Conservation (phyloP, 2,329 filamentous ascomycete genomes). For the Lecanicillium sp. region DNA sequence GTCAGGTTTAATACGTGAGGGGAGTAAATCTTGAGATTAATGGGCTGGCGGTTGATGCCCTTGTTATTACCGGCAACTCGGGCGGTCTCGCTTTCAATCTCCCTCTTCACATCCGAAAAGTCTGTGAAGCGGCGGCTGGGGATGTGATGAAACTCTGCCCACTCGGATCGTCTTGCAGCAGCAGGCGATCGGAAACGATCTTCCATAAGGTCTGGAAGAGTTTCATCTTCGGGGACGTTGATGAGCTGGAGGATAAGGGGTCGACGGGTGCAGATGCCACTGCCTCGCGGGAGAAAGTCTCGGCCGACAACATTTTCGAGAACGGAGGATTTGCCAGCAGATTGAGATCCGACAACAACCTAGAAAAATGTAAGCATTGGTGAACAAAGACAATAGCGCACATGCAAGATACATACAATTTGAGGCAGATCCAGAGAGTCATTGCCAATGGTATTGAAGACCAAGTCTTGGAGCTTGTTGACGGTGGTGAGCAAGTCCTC, state of each 20-base stretch:
- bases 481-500: constrained; percentile 92
- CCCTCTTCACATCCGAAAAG: constrained; percentile 86
- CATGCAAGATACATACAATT: constrained; percentile 60
- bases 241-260: constrained; percentile 96
- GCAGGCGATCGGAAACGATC: constrained; percentile 71
- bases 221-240: constrained; percentile 77
- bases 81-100: constrained; percentile 95
- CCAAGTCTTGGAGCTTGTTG: constrained; percentile 96
- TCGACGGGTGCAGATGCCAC: constrained; percentile 89
- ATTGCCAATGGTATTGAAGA: constrained; percentile 99
- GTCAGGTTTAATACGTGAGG: constrained; percentile 95
- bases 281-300: constrained; percentile 93
- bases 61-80: constrained; percentile 92
- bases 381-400: constrained; percentile 6
- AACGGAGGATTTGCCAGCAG: constrained; percentile 95
- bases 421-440: constrained; percentile 95
- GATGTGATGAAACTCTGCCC: constrained; percentile 96
- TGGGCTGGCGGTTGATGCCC: constrained; percentile 93
- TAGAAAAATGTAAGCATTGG: constrained; percentile 35
- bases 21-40: constrained; percentile 98
- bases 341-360: constrained; percentile 98
- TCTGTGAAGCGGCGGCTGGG: constrained; percentile 83
- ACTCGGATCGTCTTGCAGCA: constrained; percentile 58
- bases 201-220: constrained; percentile 54
- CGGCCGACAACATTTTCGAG: constrained; percentile 97